Evolutionary conservation across 2,329 filamentous ascomycete genomes (phyloP), one percentile per base, ranked within the genome.

Genomic region (Neobulgaria alba): DNA sequence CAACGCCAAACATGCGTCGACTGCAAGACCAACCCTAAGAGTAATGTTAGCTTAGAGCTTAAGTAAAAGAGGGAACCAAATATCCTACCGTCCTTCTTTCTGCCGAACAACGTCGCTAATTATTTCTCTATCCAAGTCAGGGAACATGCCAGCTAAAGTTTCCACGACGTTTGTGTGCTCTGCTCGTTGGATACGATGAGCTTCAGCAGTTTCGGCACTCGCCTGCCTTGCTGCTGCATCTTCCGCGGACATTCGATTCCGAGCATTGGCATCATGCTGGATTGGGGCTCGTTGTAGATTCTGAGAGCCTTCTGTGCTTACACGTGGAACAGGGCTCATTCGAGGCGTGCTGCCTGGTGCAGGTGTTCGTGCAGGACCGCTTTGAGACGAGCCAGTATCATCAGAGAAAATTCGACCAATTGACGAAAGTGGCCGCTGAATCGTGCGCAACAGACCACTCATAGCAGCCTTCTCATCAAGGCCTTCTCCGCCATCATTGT

Each of bases 61-160:
- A n/a, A n/a, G n/a, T n/a, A n/a, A n/a, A n/a, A n/a, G n/a, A n/a
- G n/a, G n/a, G n/a, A n/a, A n/a, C n/a, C n/a, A n/a, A n/a, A n/a
- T n/a, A n/a, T 19, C 84, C 67, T 63, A 90, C 87, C 86, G 78
- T 59, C 92, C 93, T 63, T 95, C 82, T 65, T 98, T 95, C 67
- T 93, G 79, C 61, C 90, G 80, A 18, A 98, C 92, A 30, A 98
- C 92, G 65, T 98, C 92, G 56, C 89, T 89, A 58, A 98, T 96
- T 29, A 98, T 75, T 36, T 98, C 93, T 56, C 79, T 78, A 61
- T 98, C 92, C 37, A 98, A 68, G 58, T 93, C 88, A 1, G 92
- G 92, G 61, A 98, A 98, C 92, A 98, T 98, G 54, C 87, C 84
- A 35, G 86, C 81, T 42, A 98, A 67, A 26, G 92, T 96, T 64